A percentile compares a stretch with the other conserved stretches of the same genome.
Evolutionary conservation across 2,329 filamentous ascomycete species (phyloP).

Genomic region (Phialocephala sp.): DNA sequence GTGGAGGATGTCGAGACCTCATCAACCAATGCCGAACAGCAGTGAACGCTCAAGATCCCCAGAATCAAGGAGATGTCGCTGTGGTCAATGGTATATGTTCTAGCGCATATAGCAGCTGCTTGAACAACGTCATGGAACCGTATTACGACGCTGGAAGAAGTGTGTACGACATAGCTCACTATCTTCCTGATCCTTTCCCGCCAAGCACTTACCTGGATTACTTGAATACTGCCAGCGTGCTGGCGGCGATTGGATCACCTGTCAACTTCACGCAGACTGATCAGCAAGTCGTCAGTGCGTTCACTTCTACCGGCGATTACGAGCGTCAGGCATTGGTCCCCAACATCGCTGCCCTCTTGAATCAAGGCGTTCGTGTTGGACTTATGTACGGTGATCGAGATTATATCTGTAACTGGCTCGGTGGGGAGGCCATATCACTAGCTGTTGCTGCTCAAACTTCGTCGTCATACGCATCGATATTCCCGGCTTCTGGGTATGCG

Average conservation of each 20-base stretch:
- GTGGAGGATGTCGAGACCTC: slow-evolving; percentile 58
- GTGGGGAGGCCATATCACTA: slow-evolving; percentile 76
- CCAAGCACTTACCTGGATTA: slow-evolving; percentile 65
- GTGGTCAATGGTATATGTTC: slow-evolving; percentile 45
- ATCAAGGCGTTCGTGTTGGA: slow-evolving; percentile 69
- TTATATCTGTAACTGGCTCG: slow-evolving; percentile 72
- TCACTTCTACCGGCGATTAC: slow-evolving; percentile 61
- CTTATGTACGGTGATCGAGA: slow-evolving; percentile 73
- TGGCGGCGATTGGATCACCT: slow-evolving; percentile 65
- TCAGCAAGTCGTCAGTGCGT: slow-evolving; percentile 52
- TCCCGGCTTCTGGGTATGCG: slow-evolving; percentile 72
- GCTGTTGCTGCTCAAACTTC: slow-evolving; percentile 58
- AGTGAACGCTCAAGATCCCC: slow-evolving; percentile 47
- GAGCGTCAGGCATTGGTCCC: slow-evolving; percentile 66
- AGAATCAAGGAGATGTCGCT: slow-evolving; percentile 47
- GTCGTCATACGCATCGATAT: slow-evolving; percentile 56
- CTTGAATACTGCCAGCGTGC: slow-evolving; percentile 66
- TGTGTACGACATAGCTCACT: slow-evolving; percentile 45
- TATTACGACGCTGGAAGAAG: slow-evolving; percentile 44
- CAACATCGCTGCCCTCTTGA: slow-evolving; percentile 64
- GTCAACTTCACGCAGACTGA: slow-evolving; percentile 63
- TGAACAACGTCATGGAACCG: slow-evolving; percentile 43
- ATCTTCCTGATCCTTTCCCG: slow-evolving; percentile 63
- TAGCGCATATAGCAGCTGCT: slow-evolving; percentile 43
- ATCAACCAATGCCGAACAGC: slow-evolving; percentile 58